Conservation (phyloP, 257 asterid genomes). For the Dorcoceras hygrometricum region DNA sequence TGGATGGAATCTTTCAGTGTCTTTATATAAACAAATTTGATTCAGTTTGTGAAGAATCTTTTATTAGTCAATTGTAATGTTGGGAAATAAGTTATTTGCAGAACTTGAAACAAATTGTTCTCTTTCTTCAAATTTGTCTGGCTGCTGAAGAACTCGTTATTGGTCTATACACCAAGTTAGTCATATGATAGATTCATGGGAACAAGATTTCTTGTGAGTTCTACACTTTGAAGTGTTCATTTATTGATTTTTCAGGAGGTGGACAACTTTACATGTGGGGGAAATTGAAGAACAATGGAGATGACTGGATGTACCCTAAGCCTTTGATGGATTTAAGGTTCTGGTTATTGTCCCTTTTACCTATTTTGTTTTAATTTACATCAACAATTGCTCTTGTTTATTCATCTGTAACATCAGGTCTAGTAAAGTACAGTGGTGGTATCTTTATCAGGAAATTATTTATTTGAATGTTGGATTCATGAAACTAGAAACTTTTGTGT, state of each 20-base stretch:
- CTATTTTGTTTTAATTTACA: background rate
- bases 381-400: slow-evolving; percentile 9
- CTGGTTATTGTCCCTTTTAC: too few species aligned
- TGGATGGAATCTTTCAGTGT: background rate
- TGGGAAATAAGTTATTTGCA: background rate
- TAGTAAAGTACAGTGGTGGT: background rate
- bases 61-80: background rate
- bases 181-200: slow-evolving; percentile 16
- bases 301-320: slow-evolving; percentile 99
- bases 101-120: slow-evolving; percentile 5
- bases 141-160: slow-evolving; percentile 2
- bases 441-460: too few species aligned
- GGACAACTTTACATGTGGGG: slow-evolving; percentile 99
- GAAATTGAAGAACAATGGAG: slow-evolving; percentile 83
- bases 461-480: too few species aligned
- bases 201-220: slow-evolving; percentile 4
- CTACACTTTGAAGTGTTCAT: background rate
- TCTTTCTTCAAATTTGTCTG: background rate
- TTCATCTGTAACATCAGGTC: background rate
- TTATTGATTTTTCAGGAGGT: slow-evolving; percentile 57
- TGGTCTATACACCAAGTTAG: slow-evolving; percentile 7
- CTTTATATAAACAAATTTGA: background rate
- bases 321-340: slow-evolving; percentile 98
- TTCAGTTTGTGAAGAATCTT: slow-evolving; percentile 14
- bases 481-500: background rate